These are phyloP conservation scores for Gymnopilus dilepis DNA, from an alignment of 768 basidiomycete genomes.

Conservation along the genomic window DNA sequence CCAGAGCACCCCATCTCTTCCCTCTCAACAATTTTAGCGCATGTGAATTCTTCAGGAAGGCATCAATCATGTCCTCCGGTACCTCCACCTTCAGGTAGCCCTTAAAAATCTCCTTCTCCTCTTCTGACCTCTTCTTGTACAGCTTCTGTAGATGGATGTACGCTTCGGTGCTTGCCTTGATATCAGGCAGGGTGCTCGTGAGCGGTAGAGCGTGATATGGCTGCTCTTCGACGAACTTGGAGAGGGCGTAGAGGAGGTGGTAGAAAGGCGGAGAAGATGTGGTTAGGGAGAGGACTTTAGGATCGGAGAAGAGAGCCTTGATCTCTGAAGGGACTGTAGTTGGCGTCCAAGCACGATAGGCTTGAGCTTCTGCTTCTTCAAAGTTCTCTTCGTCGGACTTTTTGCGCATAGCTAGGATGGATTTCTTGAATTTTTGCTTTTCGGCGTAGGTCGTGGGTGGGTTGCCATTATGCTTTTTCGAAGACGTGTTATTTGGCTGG, in stretches of 20 bases:
- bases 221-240: slow-evolving; percentile 59
- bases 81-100: slow-evolving; percentile 51
- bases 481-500: background rate
- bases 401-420: slow-evolving; percentile 63
- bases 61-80: slow-evolving; percentile 61
- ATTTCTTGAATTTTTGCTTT: slow-evolving; percentile 77
- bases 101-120: slow-evolving; percentile 66
- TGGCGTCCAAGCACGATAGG: slow-evolving; percentile 76
- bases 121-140: slow-evolving; percentile 78
- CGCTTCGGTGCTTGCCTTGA: slow-evolving; percentile 86
- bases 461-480: slow-evolving; percentile 65
- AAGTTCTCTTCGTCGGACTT: slow-evolving; percentile 96
- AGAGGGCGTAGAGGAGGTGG: slow-evolving; percentile 75
- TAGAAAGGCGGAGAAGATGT: slow-evolving; percentile 72
- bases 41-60: slow-evolving; percentile 84
- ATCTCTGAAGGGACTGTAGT: slow-evolving; percentile 72
- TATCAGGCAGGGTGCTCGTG: slow-evolving; percentile 90
- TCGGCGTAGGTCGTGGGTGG: slow-evolving; percentile 66
- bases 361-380: slow-evolving; percentile 91
- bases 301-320: slow-evolving; percentile 64
- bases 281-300: slow-evolving; percentile 47
- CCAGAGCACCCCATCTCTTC: slow-evolving; percentile 61
- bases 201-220: slow-evolving; percentile 74
- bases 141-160: slow-evolving; percentile 88
- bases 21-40: slow-evolving; percentile 71